Conservation (phyloP, 768 basidiomycete species). For the Phlebiopsis flavidoalba region DNA sequence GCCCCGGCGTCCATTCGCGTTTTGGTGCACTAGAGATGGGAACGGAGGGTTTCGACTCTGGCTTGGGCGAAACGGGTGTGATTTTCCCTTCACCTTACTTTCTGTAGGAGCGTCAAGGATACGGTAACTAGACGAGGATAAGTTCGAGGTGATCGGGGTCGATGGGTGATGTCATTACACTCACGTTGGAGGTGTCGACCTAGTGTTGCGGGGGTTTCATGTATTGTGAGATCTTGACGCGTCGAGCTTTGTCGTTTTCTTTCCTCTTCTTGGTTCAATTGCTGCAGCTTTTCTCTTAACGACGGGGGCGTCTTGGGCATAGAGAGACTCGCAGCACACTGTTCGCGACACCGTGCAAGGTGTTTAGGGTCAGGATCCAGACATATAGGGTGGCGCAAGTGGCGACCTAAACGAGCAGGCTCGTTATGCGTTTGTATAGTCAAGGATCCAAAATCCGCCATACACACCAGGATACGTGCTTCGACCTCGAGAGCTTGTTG, state of each 20-base stretch:
- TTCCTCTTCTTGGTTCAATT: conserved; percentile 71
- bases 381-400: conserved; percentile 72
- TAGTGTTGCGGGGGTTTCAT: conserved; percentile 62
- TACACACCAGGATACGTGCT: conserved; percentile 63
- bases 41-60: background rate
- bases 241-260: conserved; percentile 67
- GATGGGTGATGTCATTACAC: conserved; percentile 3
- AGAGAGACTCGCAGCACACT: conserved; percentile 69
- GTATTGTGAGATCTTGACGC: conserved; percentile 71
- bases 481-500: conserved; percentile 69
- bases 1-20: background rate
- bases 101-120: conserved; percentile 47
- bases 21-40: background rate
- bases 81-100: conserved; percentile 4
- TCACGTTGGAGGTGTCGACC: conserved; percentile 45
- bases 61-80: background rate
- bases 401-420: conserved; percentile 45
- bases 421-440: conserved; percentile 7
- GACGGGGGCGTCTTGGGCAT: conserved; percentile 69
- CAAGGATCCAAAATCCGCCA: background rate
- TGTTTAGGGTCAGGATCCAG: conserved; percentile 78
- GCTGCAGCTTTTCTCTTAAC: conserved; percentile 67
- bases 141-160: background rate
- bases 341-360: conserved; percentile 71
- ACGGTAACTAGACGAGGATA: conserved; percentile 38